Conservation (phyloP, 2,329 filamentous ascomycete species). For the Sporothrix dimorphospora region DNA sequence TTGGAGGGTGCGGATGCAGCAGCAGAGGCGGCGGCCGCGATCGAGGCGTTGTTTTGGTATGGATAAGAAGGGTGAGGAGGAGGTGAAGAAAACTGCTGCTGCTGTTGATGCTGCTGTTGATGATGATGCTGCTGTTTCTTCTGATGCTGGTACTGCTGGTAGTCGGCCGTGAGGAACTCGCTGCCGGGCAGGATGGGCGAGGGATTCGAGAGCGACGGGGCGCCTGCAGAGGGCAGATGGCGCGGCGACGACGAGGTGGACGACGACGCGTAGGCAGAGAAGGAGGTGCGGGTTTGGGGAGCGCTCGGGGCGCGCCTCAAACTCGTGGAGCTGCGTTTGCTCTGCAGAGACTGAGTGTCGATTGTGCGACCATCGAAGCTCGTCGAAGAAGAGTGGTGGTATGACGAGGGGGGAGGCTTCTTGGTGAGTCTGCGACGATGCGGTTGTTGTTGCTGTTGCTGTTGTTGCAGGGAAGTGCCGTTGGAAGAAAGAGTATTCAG, state of each 20-base stretch:
- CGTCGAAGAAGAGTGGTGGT: constrained; percentile 53
- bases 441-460: constrained; percentile 18
- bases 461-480: constrained; percentile 46
- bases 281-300: constrained; percentile 54
- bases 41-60: constrained; percentile 8
- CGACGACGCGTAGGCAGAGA: constrained; percentile 52
- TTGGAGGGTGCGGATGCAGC: constrained; percentile 25
- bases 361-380: constrained; percentile 55
- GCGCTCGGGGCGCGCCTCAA: constrained; percentile 64
- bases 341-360: constrained; percentile 62
- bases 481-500: constrained; percentile 48
- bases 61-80: constrained; percentile 27
- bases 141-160: constrained; percentile 36
- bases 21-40: constrained; percentile 29
- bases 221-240: constrained; percentile 45
- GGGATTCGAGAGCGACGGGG: constrained; percentile 41
- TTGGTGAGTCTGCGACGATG: constrained; percentile 64
- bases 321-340: constrained; percentile 66
- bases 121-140: neutral
- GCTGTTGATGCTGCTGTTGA: constrained; percentile 29
- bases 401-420: constrained; percentile 57
- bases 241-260: constrained; percentile 52
- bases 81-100: neutral
- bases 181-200: constrained; percentile 51
- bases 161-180: constrained; percentile 50